A percentile compares a stretch with the other conserved stretches of the same genome.
Evolutionary conservation across 208 protist species (phyloP).

Genomic region (Leishmania mexicana): DNA sequence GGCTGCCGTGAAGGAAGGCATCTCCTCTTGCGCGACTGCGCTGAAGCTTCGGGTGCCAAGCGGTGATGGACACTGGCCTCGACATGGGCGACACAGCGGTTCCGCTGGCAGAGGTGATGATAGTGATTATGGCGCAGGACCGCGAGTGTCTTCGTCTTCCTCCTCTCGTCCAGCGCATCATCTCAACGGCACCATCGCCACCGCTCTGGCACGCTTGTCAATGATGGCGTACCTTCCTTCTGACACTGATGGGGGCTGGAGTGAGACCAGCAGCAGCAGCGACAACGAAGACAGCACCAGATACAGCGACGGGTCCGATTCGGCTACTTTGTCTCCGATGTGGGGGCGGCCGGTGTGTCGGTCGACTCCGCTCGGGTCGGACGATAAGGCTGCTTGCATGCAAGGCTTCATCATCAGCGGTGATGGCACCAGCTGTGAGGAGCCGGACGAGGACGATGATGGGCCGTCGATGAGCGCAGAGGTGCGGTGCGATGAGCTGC

Average conservation of each 20-base stretch:
- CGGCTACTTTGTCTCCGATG: neutral
- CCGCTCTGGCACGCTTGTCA: conserved; percentile 25
- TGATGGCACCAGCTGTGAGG: neutral
- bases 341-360: neutral
- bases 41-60: neutral
- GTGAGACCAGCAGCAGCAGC: neutral
- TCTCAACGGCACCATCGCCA: conserved; percentile 20
- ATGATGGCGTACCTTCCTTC: conserved; percentile 4
- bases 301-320: neutral
- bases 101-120: neutral
- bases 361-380: neutral
- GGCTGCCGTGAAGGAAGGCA: neutral
- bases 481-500: conserved; percentile 29
- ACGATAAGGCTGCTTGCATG: neutral
- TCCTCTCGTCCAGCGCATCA: neutral
- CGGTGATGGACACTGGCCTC: neutral
- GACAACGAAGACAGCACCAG: neutral
- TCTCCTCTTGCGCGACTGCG: neutral
- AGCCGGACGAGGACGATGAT: neutral
- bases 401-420: neutral
- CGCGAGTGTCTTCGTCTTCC: neutral
- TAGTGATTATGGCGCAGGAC: neutral
- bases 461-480: conserved; percentile 6
- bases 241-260: conserved; percentile 13
- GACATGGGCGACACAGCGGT: neutral